phyloP scores from a whole-genome alignment of 345 rosid species.

The Anastatica hierochuntica region DNA sequence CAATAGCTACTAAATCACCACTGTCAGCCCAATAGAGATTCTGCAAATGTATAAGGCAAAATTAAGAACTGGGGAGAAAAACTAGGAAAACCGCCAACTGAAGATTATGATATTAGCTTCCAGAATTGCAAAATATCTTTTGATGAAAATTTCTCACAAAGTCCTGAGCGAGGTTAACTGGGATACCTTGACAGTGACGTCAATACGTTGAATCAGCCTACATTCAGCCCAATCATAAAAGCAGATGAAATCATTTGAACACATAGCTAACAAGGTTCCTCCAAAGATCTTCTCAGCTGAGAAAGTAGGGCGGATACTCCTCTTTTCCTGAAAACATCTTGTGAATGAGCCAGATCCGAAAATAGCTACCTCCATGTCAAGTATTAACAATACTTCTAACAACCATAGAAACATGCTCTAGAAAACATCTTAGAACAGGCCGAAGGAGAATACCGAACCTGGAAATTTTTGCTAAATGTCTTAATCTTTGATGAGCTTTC shows the following conservation, averaged over 20 bases:
- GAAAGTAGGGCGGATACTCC: constrained; percentile 84
- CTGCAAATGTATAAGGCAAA: constrained; percentile 32
- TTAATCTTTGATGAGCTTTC: constrained; percentile 94
- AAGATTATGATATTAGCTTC: constrained; percentile 7
- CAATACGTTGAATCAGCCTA: constrained; percentile 93
- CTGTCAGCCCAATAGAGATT: constrained; percentile 99
- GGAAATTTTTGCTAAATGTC: constrained; percentile 85
- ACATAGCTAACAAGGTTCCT: constrained; percentile 90
- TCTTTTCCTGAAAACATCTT: constrained; percentile 65
- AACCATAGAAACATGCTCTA: not conserved
- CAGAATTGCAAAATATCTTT: constrained; percentile 4
- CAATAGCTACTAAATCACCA: constrained; percentile 93
- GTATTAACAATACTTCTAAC: not conserved
- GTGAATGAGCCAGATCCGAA: constrained; percentile 9
- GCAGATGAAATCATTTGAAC: constrained; percentile 96
- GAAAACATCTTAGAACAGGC: not conserved
- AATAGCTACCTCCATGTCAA: not conserved
- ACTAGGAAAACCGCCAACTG: not conserved
- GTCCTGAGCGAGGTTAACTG: constrained; percentile 1
- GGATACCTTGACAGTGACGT: constrained; percentile 88
- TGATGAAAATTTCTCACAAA: constrained; percentile 2
- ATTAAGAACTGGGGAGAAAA: constrained; percentile 4
- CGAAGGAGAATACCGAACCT: constrained; percentile 38
- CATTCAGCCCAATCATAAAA: constrained; percentile 99
- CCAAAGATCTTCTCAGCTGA: constrained; percentile 89